Base-by-base conservation (phyloP, 257 asterid genomes). In the Capsicum baccatum region DNA sequence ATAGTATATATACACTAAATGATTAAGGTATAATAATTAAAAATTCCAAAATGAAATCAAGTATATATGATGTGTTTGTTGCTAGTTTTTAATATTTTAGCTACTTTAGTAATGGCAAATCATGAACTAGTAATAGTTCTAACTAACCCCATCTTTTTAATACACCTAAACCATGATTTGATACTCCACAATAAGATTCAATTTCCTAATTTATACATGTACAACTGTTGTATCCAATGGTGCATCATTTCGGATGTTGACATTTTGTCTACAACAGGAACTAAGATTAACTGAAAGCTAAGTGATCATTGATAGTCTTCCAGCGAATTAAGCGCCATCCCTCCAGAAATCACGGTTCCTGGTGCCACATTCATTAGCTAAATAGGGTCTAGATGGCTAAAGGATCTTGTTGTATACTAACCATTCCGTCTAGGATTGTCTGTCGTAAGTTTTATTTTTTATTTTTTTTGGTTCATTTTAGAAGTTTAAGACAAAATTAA, bases 101-200 rank as follows among this genome's bases (percentile, higher is more conserved):
- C 13, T 50, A 3, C 63, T 8, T 26, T 26, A 1, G 64, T 52
- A 76, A 8, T 26, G 62, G 81, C 48, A 76, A 76, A 50, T 76
- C 81, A 52, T 76, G 8, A 54, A 52, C 63, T 76, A 76, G 60
- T 26, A 76, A 14, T 26, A 76, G 12, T 76, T 66, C 9, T 52
- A 74, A 73, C 19, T 19, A 64, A 64, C 44, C 70, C 16, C 17
- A 26, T 10, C 71, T 64, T 33, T 64, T 64, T 33, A 21, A 52
- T 76, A 52, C 64, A 21, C 48, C 64, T 52, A 52, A 76, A 76
- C 63, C 47, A 54, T 76, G 81, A 76, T 76, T 76, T 52, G 81
- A 52, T 76, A 26, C 42, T 13, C 63, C 81, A 76, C 26, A 76
- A 76, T 14, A 76, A 16, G 9, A 26, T 76, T 76, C 16, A 76